Percentiles rank a stretch among this genome's conserved stretches.
Conservation (phyloP, 768 basidiomycete genomes). For the Obba rivulosa region DNA sequence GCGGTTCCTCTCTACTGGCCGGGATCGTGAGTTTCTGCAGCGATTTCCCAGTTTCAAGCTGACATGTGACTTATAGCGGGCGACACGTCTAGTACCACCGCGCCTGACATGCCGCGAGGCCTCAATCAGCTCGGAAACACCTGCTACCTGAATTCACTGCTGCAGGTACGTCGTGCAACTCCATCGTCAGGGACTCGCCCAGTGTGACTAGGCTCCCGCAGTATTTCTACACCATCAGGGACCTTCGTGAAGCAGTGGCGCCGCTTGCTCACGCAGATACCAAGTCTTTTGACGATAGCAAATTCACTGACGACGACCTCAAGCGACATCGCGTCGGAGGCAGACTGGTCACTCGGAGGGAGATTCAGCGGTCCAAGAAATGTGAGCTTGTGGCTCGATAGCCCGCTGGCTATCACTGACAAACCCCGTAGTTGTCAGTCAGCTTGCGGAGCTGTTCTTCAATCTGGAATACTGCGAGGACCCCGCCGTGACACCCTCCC, state of each 20-base stretch:
- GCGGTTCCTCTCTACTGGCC: slow-evolving; percentile 58
- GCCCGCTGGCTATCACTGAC: slow-evolving; percentile 6
- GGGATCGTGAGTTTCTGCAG: slow-evolving; percentile 58
- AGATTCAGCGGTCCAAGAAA: slow-evolving; percentile 79
- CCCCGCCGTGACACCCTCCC: slow-evolving; percentile 71
- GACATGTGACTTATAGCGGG: slow-evolving; percentile 43
- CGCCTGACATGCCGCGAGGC: slow-evolving; percentile 74
- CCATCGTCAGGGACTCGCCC: background rate
- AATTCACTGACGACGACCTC: slow-evolving; percentile 74
- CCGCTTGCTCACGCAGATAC: slow-evolving; percentile 50
- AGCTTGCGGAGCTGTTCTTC: slow-evolving; percentile 75
- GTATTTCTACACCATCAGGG: slow-evolving; percentile 96
- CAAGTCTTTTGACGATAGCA: slow-evolving; percentile 59
- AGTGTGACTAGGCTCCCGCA: too few species aligned
- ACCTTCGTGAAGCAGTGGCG: slow-evolving; percentile 71
- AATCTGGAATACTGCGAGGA: slow-evolving; percentile 63
- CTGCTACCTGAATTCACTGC: slow-evolving; percentile 77
- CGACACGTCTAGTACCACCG: slow-evolving; percentile 46
- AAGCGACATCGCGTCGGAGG: slow-evolving; percentile 86
- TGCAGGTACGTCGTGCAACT: slow-evolving; percentile 47
- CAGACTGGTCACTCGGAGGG: slow-evolving; percentile 70
- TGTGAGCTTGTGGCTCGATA: slow-evolving; percentile 44
- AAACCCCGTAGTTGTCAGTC: slow-evolving; percentile 59
- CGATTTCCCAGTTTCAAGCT: background rate
- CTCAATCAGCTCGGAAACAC: slow-evolving; percentile 88